Percentiles rank a stretch among this genome's conserved stretches.
These are phyloP conservation scores for Pharnaceum exiguum DNA, from an alignment of 148 eudicot genomes.

Conservation along the genomic window DNA sequence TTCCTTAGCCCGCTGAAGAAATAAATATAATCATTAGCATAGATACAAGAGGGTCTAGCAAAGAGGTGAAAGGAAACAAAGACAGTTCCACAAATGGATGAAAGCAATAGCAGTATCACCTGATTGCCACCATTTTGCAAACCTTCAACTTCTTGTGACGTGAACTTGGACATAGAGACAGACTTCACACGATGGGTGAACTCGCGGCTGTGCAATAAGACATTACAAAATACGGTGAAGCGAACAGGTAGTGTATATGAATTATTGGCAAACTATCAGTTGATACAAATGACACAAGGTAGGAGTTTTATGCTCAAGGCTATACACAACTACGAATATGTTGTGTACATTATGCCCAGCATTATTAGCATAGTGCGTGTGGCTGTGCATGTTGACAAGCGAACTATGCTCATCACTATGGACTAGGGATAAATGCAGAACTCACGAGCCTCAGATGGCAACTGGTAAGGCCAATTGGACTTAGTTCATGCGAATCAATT, in stretches of 20 bases:
- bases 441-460: too few species aligned
- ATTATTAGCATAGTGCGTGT: too few species aligned
- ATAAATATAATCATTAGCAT: conserved; percentile 10
- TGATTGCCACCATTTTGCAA: conserved; percentile 98
- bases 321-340: too few species aligned
- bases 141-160: conserved; percentile 89
- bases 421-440: too few species aligned
- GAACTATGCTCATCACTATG: too few species aligned
- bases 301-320: too few species aligned
- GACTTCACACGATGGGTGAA: conserved; percentile 98
- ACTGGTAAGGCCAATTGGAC: too few species aligned
- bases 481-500: too few species aligned
- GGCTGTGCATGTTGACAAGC: too few species aligned
- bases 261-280: background rate
- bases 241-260: background rate
- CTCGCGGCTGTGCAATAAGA: conserved; percentile 60
- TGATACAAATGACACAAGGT: too few species aligned
- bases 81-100: background rate
- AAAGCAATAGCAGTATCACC: conserved; percentile 40
- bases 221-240: background rate
- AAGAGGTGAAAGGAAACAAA: background rate
- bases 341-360: too few species aligned
- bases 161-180: conserved; percentile 92
- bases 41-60: background rate
- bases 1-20: conserved; percentile 81